Conservation (phyloP, 345 rosid species). For the Kernera saxatilis region DNA sequence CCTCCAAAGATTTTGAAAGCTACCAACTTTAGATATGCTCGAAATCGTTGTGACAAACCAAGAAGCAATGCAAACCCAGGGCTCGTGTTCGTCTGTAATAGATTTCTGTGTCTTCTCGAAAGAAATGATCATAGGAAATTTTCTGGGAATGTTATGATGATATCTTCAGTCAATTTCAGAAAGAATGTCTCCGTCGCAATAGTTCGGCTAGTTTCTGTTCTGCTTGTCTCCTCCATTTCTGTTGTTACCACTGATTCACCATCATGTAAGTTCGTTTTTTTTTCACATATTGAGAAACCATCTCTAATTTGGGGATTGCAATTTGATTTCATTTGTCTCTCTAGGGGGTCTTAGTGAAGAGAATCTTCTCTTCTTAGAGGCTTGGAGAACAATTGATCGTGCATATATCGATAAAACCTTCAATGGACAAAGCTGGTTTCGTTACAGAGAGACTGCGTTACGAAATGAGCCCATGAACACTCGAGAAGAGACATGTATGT, state of each 20-base stretch:
- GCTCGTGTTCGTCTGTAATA: conserved; percentile 19
- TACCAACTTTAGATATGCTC: conserved; percentile 24
- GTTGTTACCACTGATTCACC: conserved; percentile 43
- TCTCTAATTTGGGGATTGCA: neutral
- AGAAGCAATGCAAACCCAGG: conserved; percentile 27
- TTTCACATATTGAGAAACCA: neutral
- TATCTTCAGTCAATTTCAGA: conserved; percentile 34
- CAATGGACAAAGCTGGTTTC: conserved; percentile 98
- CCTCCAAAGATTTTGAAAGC: conserved; percentile 24
- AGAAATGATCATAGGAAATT: conserved; percentile 20
- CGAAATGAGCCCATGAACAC: conserved; percentile 85
- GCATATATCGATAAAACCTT: conserved; percentile 86
- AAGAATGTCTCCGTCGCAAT: conserved; percentile 39
- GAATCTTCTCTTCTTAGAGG: conserved; percentile 85
- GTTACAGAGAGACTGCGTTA: conserved; percentile 84
- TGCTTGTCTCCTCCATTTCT: conserved; percentile 63
- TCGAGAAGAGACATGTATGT: conserved; percentile 82
- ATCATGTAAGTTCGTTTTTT: conserved; percentile 49
- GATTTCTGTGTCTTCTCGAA: conserved; percentile 20
- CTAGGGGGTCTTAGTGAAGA: conserved; percentile 78
- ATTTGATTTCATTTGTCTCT: conserved; percentile 11
- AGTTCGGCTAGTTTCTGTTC: conserved; percentile 37
- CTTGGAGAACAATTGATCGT: conserved; percentile 96
- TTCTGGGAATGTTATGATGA: conserved; percentile 16
- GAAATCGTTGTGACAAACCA: neutral